Percentiles rank a stretch among this genome's conserved stretches.
Conservation (phyloP, 306 rosid species). For the Vigna trinervia region DNA sequence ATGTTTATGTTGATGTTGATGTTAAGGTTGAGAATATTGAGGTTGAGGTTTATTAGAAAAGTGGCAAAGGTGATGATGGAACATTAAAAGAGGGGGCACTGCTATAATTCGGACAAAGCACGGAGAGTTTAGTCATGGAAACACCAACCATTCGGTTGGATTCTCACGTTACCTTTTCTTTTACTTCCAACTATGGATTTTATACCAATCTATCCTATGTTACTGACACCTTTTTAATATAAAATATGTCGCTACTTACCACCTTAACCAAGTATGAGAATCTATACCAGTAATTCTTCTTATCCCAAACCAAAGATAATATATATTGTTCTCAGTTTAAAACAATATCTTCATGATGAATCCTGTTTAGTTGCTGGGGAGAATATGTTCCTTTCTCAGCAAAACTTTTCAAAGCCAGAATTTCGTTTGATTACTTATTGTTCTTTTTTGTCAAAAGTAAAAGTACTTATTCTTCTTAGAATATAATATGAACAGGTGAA, state of each 20-base stretch:
- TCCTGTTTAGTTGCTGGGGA: slow-evolving; percentile 26
- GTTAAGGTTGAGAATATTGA: too few species aligned
- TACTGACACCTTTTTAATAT: too few species aligned
- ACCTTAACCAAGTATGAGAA: too few species aligned
- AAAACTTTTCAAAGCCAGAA: too few species aligned
- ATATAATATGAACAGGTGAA: not conserved
- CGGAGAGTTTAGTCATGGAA: not conserved
- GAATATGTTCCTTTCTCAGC: not conserved
- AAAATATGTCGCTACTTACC: too few species aligned
- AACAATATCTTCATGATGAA: slow-evolving; percentile 9
- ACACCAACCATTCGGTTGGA: not conserved
- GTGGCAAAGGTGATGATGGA: slow-evolving; percentile 55
- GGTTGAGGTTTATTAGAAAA: slow-evolving; percentile 49
- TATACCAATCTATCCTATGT: too few species aligned
- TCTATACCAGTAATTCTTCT: not conserved
- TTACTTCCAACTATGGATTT: too few species aligned
- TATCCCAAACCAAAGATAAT: slow-evolving; percentile 18
- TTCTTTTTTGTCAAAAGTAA: too few species aligned
- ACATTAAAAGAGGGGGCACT: slow-evolving; percentile 71
- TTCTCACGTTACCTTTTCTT: slow-evolving; percentile 3
- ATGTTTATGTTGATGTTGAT: too few species aligned
- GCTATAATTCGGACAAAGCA: slow-evolving; percentile 69
- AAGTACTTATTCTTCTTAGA: not conserved
- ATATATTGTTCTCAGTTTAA: slow-evolving; percentile 1
- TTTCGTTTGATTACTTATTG: too few species aligned